phyloP scores from a whole-genome alignment of 2,329 filamentous ascomycete species.

The Huntiella moniliformis region DNA sequence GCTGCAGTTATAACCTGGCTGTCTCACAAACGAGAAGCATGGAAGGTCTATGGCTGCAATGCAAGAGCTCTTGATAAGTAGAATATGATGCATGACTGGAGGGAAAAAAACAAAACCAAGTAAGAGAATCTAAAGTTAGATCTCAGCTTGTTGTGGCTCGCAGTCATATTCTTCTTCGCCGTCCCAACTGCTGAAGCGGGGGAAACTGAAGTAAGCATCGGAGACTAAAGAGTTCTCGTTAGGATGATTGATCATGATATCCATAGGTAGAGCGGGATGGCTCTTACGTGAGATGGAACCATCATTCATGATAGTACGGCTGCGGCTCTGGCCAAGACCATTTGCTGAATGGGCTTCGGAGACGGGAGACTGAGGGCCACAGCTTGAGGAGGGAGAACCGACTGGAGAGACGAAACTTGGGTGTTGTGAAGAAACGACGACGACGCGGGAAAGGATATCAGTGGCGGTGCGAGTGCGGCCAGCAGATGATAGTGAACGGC shows the following conservation, averaged over 20 bases:
- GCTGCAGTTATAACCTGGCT: constrained; percentile 1
- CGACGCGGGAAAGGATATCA: constrained; percentile 10
- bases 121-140: constrained; percentile 1
- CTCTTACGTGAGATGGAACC: constrained; percentile 16
- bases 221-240: constrained; percentile 4
- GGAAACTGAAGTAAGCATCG: constrained; percentile 47
- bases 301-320: constrained; percentile 1
- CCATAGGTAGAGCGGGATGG: constrained; percentile 13
- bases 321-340: background rate
- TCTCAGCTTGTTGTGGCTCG: constrained; percentile 4
- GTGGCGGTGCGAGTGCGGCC: constrained; percentile 10
- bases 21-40: background rate
- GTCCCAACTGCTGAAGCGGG: constrained; percentile 51
- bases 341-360: background rate
- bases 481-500: constrained; percentile 8
- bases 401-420: constrained; percentile 6
- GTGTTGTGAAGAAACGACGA: constrained; percentile 8
- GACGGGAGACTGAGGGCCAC: constrained; percentile 1
- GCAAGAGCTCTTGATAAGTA: background rate
- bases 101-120: background rate
- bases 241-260: constrained; percentile 3
- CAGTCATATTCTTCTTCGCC: constrained; percentile 17
- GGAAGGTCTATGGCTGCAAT: no score
- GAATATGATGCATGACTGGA: background rate
- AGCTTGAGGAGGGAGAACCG: constrained; percentile 3